Evolutionary conservation across 768 basidiomycete species (phyloP).

Genomic region (Pluteus cervinus): DNA sequence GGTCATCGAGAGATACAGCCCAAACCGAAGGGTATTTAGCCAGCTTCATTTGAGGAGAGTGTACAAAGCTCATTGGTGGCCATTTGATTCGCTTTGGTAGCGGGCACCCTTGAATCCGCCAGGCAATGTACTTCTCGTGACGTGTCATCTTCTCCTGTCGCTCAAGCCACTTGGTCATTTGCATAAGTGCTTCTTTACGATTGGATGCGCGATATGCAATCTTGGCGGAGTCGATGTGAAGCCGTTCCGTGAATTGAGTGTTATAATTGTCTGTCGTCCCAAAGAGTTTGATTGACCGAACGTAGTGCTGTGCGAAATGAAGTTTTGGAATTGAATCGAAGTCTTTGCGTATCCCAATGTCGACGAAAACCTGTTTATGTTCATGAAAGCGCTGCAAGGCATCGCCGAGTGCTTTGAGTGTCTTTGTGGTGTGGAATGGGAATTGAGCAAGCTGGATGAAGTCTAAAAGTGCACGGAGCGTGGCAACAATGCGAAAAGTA

Average conservation of each 20-base stretch:
- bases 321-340: conserved; percentile 23
- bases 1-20: neutral
- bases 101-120: neutral
- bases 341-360: conserved; percentile 9
- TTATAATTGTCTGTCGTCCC: conserved; percentile 12
- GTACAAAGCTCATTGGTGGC: neutral
- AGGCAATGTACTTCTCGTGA: neutral
- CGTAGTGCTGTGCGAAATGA: conserved; percentile 12
- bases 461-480: conserved; percentile 14
- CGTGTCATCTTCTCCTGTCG: conserved; percentile 1
- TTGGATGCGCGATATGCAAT: neutral
- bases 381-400: conserved; percentile 1
- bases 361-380: conserved; percentile 15
- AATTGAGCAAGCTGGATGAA: conserved; percentile 17
- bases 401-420: conserved; percentile 12
- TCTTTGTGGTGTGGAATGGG: conserved; percentile 10
- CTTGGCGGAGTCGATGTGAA: neutral
- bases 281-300: conserved; percentile 7
- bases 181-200: neutral
- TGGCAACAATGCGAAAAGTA: conserved; percentile 5
- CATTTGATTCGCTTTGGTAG: too few species aligned
- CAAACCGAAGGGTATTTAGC: neutral
- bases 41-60: neutral
- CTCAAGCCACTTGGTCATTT: conserved; percentile 5
- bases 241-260: conserved; percentile 6